Evolutionary conservation across 2,329 filamentous ascomycete species (phyloP).

Genomic region (Fusarium sublunatum): DNA sequence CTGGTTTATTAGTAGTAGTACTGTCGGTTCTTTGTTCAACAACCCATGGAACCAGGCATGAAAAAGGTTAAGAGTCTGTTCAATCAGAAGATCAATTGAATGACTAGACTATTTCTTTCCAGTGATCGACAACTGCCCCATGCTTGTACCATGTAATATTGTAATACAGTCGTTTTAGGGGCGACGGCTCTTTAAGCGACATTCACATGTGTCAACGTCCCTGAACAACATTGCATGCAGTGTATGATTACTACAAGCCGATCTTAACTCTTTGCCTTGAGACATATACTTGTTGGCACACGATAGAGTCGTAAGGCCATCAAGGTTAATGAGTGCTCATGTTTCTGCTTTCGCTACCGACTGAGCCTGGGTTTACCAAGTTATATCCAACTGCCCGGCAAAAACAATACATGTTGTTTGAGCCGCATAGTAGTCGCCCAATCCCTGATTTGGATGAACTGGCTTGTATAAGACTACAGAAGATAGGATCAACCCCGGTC

Average conservation of each 20-base stretch:
- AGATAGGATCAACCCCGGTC: too few relatives aligned
- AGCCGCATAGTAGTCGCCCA: neutral
- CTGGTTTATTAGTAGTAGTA: conserved; percentile 11
- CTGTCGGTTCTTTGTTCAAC: conserved; percentile 10
- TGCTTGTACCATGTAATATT: neutral
- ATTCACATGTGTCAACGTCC: neutral
- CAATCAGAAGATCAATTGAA: conserved; percentile 25
- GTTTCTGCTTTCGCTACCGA: too few relatives aligned
- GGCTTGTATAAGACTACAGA: neutral
- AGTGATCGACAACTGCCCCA: neutral
- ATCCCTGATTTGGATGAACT: neutral
- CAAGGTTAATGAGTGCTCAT: neutral
- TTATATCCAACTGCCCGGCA: neutral
- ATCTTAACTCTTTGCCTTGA: neutral
- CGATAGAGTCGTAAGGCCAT: neutral
- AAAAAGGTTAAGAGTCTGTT: conserved; percentile 16
- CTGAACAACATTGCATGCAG: neutral
- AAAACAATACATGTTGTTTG: neutral
- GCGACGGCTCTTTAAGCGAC: neutral
- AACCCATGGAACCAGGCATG: conserved; percentile 24
- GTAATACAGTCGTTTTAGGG: neutral
- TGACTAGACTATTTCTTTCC: conserved; percentile 14
- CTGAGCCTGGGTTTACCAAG: neutral
- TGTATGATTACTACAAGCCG: neutral
- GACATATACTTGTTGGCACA: neutral